Evolutionary conservation across 768 basidiomycete genomes (phyloP).

Genomic region (Tricholomella constricta): DNA sequence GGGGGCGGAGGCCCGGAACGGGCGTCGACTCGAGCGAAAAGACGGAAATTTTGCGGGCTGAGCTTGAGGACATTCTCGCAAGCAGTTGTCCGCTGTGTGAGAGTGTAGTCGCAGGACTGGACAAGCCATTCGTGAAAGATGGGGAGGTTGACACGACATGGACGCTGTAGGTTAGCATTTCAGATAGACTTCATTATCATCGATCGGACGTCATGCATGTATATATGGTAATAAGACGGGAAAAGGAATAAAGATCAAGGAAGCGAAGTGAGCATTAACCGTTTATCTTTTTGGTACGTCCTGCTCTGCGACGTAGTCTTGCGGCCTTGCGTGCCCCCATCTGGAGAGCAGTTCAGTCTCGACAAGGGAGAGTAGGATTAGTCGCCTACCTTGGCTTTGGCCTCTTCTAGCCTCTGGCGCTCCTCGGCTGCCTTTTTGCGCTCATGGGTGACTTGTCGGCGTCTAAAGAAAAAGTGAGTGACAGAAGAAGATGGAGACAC

Average conservation of each 20-base stretch:
- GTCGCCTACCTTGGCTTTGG: constrained; percentile 56
- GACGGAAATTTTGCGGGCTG: constrained; percentile 71
- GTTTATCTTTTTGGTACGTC: constrained; percentile 79
- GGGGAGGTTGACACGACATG: constrained; percentile 81
- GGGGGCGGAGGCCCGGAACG: constrained; percentile 48
- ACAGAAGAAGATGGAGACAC: constrained; percentile 2
- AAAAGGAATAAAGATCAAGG: not conserved
- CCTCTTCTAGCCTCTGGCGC: constrained; percentile 64
- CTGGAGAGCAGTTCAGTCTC: constrained; percentile 35
- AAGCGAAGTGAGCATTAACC: constrained; percentile 44
- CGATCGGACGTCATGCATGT: constrained; percentile 9
- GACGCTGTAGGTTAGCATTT: constrained; percentile 50
- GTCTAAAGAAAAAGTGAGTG: constrained; percentile 42
- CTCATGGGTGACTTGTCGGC: constrained; percentile 66
- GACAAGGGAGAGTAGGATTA: not conserved
- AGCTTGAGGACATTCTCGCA: constrained; percentile 88
- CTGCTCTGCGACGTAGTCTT: constrained; percentile 68
- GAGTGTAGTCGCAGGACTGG: constrained; percentile 80
- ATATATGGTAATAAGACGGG: constrained; percentile 11
- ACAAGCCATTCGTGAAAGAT: constrained; percentile 81
- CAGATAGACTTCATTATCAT: not conserved
- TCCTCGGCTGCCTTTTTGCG: constrained; percentile 77
- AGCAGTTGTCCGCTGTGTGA: constrained; percentile 94
- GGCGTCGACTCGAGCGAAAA: constrained; percentile 60
- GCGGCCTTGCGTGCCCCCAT: constrained; percentile 83